Evolutionary conservation across 345 rosid genomes (phyloP).

Genomic region (Boechera stricta): DNA sequence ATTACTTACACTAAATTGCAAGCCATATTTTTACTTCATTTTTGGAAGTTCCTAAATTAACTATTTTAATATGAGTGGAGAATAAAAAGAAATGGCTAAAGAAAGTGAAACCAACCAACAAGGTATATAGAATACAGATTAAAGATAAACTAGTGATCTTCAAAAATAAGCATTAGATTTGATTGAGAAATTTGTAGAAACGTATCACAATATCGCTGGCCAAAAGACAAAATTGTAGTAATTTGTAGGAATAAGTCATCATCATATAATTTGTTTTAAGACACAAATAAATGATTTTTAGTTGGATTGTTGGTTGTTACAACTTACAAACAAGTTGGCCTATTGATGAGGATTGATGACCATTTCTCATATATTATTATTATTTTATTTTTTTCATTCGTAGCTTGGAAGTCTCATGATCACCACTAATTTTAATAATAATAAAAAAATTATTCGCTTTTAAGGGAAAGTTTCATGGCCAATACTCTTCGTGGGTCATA

Average conservation of each 20-base stretch:
- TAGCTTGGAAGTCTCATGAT: conserved; percentile 33
- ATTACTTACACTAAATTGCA: neutral
- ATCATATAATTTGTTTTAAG: conserved; percentile 20
- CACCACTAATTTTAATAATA: conserved; percentile 28
- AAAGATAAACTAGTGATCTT: conserved; percentile 10
- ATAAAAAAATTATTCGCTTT: neutral
- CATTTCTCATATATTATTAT: conserved; percentile 1
- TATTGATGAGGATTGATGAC: conserved; percentile 32
- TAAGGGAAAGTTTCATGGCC: conserved; percentile 1
- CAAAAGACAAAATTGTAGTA: conserved; percentile 20
- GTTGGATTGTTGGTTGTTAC: conserved; percentile 39
- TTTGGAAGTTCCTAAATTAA: neutral
- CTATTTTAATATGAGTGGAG: neutral
- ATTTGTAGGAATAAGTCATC: conserved; percentile 32
- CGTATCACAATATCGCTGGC: conserved; percentile 31
- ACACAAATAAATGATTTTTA: conserved; percentile 19
- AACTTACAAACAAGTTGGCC: conserved; percentile 9
- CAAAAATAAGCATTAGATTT: neutral
- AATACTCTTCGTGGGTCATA: conserved; percentile 18
- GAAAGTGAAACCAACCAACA: neutral
- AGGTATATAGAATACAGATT: neutral
- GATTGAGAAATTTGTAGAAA: conserved; percentile 23
- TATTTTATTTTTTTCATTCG: neutral
- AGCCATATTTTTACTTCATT: neutral
- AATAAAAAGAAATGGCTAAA: neutral